A percentile compares a stretch with the other conserved stretches of the same genome.
phyloP scores from a whole-genome alignment of 768 basidiomycete genomes.

The Mycena rebaudengoi region DNA sequence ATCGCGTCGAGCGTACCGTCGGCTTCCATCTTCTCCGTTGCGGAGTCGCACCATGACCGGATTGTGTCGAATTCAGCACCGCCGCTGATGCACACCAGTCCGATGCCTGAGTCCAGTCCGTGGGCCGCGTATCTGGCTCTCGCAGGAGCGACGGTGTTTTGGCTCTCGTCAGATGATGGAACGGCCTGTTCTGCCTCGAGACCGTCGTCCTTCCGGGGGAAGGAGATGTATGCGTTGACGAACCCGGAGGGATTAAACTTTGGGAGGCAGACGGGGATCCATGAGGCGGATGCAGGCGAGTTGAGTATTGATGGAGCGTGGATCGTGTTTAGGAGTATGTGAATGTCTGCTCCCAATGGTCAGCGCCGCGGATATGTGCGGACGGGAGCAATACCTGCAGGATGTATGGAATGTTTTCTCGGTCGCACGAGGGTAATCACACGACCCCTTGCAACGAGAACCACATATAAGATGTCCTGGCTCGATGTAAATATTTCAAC shows the following conservation, averaged over 20 bases:
- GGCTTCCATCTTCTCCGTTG: constrained; percentile 71
- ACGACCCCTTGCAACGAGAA: constrained; percentile 80
- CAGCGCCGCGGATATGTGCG: background rate
- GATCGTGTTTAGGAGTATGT: constrained; percentile 91
- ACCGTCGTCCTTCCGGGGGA: constrained; percentile 58
- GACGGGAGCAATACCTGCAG: constrained; percentile 71
- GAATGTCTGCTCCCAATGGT: constrained; percentile 68
- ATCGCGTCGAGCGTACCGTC: constrained; percentile 67
- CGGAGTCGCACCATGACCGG: constrained; percentile 75
- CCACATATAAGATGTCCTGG: constrained; percentile 90
- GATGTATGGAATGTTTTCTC: constrained; percentile 94
- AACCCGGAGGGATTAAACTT: constrained; percentile 92
- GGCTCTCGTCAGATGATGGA: constrained; percentile 1
- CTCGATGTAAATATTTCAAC: background rate
- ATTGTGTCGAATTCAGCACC: constrained; percentile 89
- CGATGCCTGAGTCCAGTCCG: constrained; percentile 51
- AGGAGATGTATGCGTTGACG: constrained; percentile 89
- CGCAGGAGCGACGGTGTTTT: constrained; percentile 13
- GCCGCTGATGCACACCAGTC: constrained; percentile 82
- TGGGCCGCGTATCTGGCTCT: constrained; percentile 10
- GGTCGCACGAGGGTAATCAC: constrained; percentile 91
- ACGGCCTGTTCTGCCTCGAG: constrained; percentile 20
- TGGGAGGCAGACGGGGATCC: constrained; percentile 96
- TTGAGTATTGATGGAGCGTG: constrained; percentile 81
- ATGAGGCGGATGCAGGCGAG: constrained; percentile 84